Evolutionary conservation across 192 early-diverging fungal genomes (phyloP), one percentile per base, ranked within the genome.

Genomic region (Pecoramyces ruminantium): DNA sequence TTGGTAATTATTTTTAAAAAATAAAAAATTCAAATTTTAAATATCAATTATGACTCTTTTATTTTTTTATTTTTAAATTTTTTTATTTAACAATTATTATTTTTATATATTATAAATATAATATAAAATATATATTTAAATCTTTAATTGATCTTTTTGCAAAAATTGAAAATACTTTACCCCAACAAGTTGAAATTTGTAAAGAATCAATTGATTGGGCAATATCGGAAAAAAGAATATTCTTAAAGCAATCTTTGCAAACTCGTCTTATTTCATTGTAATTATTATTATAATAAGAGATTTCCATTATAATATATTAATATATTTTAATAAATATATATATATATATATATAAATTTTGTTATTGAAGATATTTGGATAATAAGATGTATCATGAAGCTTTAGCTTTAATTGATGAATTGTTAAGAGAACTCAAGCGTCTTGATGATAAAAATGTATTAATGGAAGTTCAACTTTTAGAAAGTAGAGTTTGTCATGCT

Each of bases 361-460:
- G n/a, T n/a, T n/a, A n/a, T n/a, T n/a, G n/a, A 67, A 88, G 90
- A 28, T 92, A 94, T 84, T 87, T 98, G 42, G 95, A 97, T 83
- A 95, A 96, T 87, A 95, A 95, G 84, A 94, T 95, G 93, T 98
- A 98, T 83, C 91, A 94, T 42, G 96, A 98, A 79, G 93, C 96
- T 0, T 86, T 98, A 78, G 86, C 86, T 29, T 86, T 99, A 79
- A 96, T 96, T 67, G 88, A 89, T 77, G 85, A 89, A 77, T 88
- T 99, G 77, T 90, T 98, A 80, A 96, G 94, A 80, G 96, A 98
- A 89, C 89, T 99, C n/a, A 99, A 98, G 89, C 93, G 95, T 77
- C 86, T 99, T 77, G 98, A 99, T 89, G 98, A 99, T 89, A 98
- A 98, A 88, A 96, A 95, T 90, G 93, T 97, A 28, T 86, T 98